A percentile compares a stretch with the other conserved stretches of the same genome.
phyloP scores from a whole-genome alignment of 257 asterid species.

The Solanum megistacrolobum region DNA sequence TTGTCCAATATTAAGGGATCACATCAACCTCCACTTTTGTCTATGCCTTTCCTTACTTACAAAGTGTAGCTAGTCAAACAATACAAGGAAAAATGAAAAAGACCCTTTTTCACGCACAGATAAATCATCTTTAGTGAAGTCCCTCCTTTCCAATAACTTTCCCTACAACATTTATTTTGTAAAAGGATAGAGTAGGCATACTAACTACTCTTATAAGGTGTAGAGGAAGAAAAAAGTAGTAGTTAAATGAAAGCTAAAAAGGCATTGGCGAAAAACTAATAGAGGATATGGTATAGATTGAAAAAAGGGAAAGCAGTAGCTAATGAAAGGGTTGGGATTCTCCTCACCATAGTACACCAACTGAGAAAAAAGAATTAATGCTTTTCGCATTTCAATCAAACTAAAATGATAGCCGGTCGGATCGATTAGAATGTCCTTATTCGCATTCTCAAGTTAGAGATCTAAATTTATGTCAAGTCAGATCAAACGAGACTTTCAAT shows the following conservation, averaged over 20 bases:
- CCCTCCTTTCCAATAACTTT: neutral
- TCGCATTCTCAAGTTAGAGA: too few species aligned
- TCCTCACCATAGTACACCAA: too few species aligned
- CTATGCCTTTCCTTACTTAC: neutral
- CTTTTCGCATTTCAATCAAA: too few species aligned
- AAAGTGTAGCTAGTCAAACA: neutral
- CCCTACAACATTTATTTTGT: neutral
- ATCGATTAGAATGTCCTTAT: too few species aligned
- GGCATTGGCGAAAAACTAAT: neutral
- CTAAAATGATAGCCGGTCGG: too few species aligned
- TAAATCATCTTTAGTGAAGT: too few species aligned
- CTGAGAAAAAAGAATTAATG: too few species aligned
- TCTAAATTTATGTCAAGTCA: too few species aligned
- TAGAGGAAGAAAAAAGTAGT: neutral
- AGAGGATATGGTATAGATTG: neutral
- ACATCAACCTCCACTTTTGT: neutral
- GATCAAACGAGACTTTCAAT: too few species aligned
- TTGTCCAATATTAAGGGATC: too few species aligned
- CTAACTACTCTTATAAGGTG: neutral
- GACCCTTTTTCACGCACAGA: neutral
- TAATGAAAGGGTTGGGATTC: too few species aligned
- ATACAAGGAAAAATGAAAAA: neutral
- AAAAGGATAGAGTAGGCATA: neutral
- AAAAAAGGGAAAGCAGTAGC: too few species aligned
- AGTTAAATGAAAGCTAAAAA: neutral